These are phyloP conservation scores for Thelonectria olida DNA, from an alignment of 2,329 filamentous ascomycete genomes.

Conservation along the genomic window DNA sequence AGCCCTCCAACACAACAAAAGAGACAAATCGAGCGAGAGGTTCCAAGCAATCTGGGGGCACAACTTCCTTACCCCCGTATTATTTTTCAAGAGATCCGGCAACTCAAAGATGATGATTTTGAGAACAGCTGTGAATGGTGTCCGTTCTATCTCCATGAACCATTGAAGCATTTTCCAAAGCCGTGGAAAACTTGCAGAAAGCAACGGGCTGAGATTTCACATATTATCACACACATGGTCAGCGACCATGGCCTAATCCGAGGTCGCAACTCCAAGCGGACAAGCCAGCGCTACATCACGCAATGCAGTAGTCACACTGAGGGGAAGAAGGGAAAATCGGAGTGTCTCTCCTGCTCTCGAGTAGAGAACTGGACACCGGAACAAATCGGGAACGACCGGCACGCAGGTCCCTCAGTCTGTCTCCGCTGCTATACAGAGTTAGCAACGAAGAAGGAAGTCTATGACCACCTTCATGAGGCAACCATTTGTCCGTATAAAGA, in stretches of 20 bases:
- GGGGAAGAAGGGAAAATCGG: slow-evolving; percentile 23
- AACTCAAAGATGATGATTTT: not conserved
- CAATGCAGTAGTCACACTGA: slow-evolving; percentile 16
- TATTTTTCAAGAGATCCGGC: not conserved
- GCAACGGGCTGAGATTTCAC: slow-evolving; percentile 25
- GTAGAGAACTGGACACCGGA: slow-evolving; percentile 22
- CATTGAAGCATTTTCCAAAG: not conserved
- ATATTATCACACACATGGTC: slow-evolving; percentile 28
- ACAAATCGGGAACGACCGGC: slow-evolving; percentile 12
- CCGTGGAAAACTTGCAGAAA: not conserved
- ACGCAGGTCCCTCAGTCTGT: slow-evolving; percentile 26
- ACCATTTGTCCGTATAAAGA: slow-evolving; percentile 15
- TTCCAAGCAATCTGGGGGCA: no score
- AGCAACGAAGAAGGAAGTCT: slow-evolving; percentile 23
- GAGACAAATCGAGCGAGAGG: no score
- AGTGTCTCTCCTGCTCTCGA: slow-evolving; percentile 23
- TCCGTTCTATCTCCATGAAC: not conserved
- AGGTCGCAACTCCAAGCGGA: slow-evolving; percentile 20
- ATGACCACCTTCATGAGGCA: slow-evolving; percentile 20
- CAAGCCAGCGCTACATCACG: slow-evolving; percentile 24
- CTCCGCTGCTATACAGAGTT: slow-evolving; percentile 29
- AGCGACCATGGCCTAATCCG: slow-evolving; percentile 34
- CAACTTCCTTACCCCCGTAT: no score
- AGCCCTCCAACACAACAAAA: no score
- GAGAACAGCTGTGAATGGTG: not conserved